Base-by-base conservation (phyloP, 129 eudicot species). In the Tanacetum coccineum region DNA sequence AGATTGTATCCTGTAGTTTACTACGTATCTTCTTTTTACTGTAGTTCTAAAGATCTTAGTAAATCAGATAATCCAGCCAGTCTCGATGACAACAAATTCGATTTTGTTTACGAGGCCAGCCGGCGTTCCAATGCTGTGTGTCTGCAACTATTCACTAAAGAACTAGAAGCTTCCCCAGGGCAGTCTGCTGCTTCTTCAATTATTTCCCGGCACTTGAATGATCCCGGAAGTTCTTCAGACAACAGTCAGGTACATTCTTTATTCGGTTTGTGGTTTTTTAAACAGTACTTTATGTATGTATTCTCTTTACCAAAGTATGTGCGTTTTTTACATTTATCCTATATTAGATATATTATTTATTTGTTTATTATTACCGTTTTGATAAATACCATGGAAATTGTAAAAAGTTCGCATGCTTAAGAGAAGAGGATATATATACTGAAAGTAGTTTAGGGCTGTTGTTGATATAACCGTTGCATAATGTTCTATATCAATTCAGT, bases 141-240 rank as follows among this genome's bases (percentile, higher is more conserved):
- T 73, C 78, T 93, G 83, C 99, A 93, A 85, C 89, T 89, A 61
- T 93, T 80, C 69, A 64, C 79, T 8, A 93, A 89, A 84, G 95
- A 93, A 30, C 67, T 72, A 72, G 99, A 93, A 81, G 86, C 79
- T 82, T 81, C 65, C 77, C 90, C 93, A 0, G 99, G 99, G 68
- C 92, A 93, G 66, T 82, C 91, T 76, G 92, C 87, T 56, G 99
- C 99, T 17, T 75, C 93, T 67, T 93, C 99, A 11, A 86, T 93
- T 42, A 75, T 93, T 55, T 86, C 84, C 21, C 96, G 96, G 75
- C 74, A 84, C 51, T 81, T 82, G 69, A 81, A 76, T 66, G 86
- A 78, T 77, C 95, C 73, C 72, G 96, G 84, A 66, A 70, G 64
- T 72, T 44, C 81, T 54, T 51, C 63, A 10, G 56, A 51, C 51